Percentiles rank a stretch among this genome's conserved stretches.
These are phyloP conservation scores for Thraustotheca clavata DNA, from an alignment of 352 stramenopile genomes.

Conservation along the genomic window DNA sequence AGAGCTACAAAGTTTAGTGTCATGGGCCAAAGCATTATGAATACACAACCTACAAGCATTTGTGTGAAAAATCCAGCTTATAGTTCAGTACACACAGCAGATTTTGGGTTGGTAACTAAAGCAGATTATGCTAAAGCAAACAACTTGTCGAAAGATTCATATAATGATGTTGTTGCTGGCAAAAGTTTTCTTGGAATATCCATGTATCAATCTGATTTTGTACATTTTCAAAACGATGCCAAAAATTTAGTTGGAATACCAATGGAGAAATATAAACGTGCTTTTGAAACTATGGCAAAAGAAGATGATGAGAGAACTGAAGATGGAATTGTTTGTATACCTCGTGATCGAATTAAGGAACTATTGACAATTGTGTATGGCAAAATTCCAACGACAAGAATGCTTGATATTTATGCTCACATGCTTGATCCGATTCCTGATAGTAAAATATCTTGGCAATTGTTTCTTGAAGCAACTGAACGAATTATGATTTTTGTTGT, in stretches of 20 bases:
- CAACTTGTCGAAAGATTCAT: conserved; percentile 30
- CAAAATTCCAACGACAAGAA: not conserved
- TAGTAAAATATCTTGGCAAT: conserved; percentile 2
- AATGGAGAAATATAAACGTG: conserved; percentile 34
- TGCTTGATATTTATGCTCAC: conserved; percentile 19
- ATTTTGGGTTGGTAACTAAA: conserved; percentile 23
- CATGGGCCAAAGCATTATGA: conserved; percentile 67
- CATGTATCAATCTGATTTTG: conserved; percentile 59
- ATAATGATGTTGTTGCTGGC: not conserved
- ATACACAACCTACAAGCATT: conserved; percentile 46
- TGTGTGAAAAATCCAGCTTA: conserved; percentile 50
- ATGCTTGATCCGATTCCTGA: conserved; percentile 18
- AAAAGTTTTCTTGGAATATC: conserved; percentile 41
- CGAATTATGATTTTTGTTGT: conserved; percentile 5
- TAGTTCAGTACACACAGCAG: not conserved
- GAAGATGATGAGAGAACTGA: conserved; percentile 31
- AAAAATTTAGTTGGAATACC: conserved; percentile 29
- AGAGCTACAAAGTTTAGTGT: conserved; percentile 68
- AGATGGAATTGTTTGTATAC: not conserved
- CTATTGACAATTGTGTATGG: conserved; percentile 10
- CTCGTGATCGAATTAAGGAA: conserved; percentile 5
- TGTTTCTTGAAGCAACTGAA: conserved; percentile 8
- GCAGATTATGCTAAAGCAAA: conserved; percentile 29
- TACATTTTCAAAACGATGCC: conserved; percentile 40
- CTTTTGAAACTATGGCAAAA: conserved; percentile 30